Percentiles rank a stretch among this genome's conserved stretches.
phyloP scores from a whole-genome alignment of 257 asterid species.

The Mitragyna speciosa region DNA sequence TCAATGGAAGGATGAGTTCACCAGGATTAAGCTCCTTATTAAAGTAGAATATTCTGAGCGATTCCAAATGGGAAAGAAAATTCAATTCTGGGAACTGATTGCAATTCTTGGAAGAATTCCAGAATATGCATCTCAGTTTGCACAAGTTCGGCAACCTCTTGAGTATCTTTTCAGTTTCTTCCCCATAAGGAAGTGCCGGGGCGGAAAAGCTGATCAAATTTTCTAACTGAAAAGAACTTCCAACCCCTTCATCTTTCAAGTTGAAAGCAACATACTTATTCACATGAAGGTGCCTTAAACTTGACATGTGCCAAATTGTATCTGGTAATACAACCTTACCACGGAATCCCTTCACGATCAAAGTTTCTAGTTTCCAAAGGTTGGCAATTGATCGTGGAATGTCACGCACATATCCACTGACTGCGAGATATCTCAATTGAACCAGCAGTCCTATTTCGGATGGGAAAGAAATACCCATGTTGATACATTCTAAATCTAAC shows the following conservation, averaged over 20 bases:
- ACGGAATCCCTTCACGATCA: background rate
- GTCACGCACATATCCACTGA: background rate
- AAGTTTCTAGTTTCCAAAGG: slow-evolving; percentile 15
- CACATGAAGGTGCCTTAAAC: slow-evolving; percentile 16
- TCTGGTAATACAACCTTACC: slow-evolving; percentile 8
- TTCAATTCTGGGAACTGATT: no score
- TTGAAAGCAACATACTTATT: background rate
- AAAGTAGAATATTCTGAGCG: no score
- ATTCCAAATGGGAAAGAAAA: no score
- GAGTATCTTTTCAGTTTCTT: background rate
- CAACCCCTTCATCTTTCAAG: background rate
- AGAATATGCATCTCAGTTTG: slow-evolving; percentile 14
- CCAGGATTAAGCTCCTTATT: no score
- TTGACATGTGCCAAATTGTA: slow-evolving; percentile 13
- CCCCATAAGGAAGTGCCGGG: background rate
- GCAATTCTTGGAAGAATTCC: background rate
- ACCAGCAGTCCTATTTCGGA: background rate
- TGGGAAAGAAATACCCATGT: background rate
- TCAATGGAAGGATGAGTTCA: no score
- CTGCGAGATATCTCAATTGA: slow-evolving; percentile 20
- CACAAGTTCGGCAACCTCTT: slow-evolving; percentile 9
- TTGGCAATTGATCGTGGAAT: slow-evolving; percentile 6
- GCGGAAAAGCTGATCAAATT: slow-evolving; percentile 17
- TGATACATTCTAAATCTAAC: slow-evolving; percentile 11
- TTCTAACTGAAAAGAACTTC: background rate